phyloP scores from a whole-genome alignment of 1,139 yeast species.

The Hyphopichia wangnamkhiaoensis region DNA sequence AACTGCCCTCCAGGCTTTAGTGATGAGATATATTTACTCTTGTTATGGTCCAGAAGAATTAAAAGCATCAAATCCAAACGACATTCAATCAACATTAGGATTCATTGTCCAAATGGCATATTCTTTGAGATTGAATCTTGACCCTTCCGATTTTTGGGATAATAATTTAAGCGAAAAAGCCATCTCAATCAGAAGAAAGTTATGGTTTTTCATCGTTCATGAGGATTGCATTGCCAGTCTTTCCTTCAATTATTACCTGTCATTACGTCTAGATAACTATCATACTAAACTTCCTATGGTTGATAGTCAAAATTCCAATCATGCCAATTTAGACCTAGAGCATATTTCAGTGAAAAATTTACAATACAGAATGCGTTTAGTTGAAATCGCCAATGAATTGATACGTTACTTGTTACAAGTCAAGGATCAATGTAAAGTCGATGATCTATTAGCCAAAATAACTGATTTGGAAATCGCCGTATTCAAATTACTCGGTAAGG shows the following conservation, averaged over 20 bases:
- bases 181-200: slow-evolving; percentile 46
- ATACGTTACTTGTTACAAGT: slow-evolving; percentile 9
- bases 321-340: not conserved
- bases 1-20: slow-evolving; percentile 47
- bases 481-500: not conserved
- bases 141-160: slow-evolving; percentile 39
- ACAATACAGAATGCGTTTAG: not conserved
- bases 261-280: slow-evolving; percentile 8
- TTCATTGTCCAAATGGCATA: slow-evolving; percentile 50
- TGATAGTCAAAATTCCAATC: not conserved
- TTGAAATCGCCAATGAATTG: not conserved
- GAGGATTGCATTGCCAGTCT: slow-evolving; percentile 18
- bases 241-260: not conserved
- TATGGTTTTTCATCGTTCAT: slow-evolving; percentile 34
- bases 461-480: not conserved
- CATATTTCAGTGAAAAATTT: not conserved
- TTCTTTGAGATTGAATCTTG: slow-evolving; percentile 54
- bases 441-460: not conserved
- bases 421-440: slow-evolving; percentile 4
- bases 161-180: slow-evolving; percentile 21
- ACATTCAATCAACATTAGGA: slow-evolving; percentile 43
- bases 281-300: slow-evolving; percentile 24
- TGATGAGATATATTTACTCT: slow-evolving; percentile 29
- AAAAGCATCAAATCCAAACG: slow-evolving; percentile 14
- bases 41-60: slow-evolving; percentile 33